Base-by-base conservation (phyloP, 129 eudicot genomes). In the Lactuca sativa region DNA sequence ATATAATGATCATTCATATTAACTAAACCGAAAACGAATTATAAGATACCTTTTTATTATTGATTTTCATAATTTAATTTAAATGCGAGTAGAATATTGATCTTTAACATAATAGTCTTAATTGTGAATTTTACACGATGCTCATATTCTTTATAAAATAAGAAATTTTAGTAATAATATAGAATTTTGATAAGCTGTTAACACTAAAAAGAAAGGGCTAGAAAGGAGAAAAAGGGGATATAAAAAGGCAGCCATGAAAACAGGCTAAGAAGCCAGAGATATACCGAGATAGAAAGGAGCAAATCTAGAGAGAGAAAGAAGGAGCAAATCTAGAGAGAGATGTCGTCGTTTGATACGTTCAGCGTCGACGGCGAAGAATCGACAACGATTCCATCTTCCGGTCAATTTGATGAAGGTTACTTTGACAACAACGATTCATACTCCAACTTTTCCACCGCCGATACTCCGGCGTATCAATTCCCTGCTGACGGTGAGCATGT, bases 301-400 rank as follows among this genome's bases (percentile, higher is more conserved):
- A 3, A 56, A 6, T 71, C 8, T 31, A 75, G 75, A 76, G 75
- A 61, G 81, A 74, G 60, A 54, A 4, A 54, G 15, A 9, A 34
- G 44, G 18, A 60, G 47, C 7, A n/a, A 57, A 57, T 57, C 15
- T 57, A 57, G 48, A 67, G 9, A 32, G 60, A 72, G 65, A 63
- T 76, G 12, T 62, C 70, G 59, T 83, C 96, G 37, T 89, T 89
- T 78, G 96, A 88, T 62, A 74, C 88, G 1, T 89, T 81, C 81
- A 80, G 90, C 85, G 75, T 79, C 70, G 95, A 90, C 81, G 93
- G 86, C 31, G 87, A 82, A 62, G 90, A 74, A 59, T 69, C 87
- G 31, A 57, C 85, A 5, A 67, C 85, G 21, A 68, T 75, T 31
- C 75, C 63, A 2, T 64, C 83, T 16, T 51, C 78, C 9, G 79